Conservation (phyloP, 2,329 filamentous ascomycete genomes). For the Neobulgaria alba region DNA sequence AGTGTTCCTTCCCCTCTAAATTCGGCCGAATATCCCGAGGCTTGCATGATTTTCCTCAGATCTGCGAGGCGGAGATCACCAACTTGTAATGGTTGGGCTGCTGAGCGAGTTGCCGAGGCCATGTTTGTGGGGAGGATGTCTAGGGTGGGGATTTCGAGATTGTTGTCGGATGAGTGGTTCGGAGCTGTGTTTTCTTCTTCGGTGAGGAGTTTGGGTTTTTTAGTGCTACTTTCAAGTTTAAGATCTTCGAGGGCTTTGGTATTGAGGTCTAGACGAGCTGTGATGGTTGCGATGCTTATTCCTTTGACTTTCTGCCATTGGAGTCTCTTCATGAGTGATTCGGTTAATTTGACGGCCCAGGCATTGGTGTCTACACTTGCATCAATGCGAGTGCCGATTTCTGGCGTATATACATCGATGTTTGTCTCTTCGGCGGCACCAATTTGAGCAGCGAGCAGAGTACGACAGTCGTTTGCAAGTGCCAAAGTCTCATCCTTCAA, state of each 20-base stretch:
- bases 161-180: background rate
- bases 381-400: constrained; percentile 65
- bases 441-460: constrained; percentile 44
- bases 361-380: constrained; percentile 97
- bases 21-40: constrained; percentile 76
- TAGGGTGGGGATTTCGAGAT: constrained; percentile 30
- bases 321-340: constrained; percentile 73
- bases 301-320: constrained; percentile 93
- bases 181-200: constrained; percentile 21
- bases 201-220: constrained; percentile 36
- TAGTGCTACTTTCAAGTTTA: constrained; percentile 34
- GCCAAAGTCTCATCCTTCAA: constrained; percentile 67
- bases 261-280: constrained; percentile 54
- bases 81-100: constrained; percentile 84
- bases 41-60: constrained; percentile 73
- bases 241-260: constrained; percentile 35
- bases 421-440: constrained; percentile 38
- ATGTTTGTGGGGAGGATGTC: constrained; percentile 46
- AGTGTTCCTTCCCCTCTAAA: constrained; percentile 90
- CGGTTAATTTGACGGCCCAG: constrained; percentile 88
- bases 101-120: constrained; percentile 64
- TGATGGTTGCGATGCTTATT: constrained; percentile 86
- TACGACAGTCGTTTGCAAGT: constrained; percentile 72
- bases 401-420: constrained; percentile 72
- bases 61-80: constrained; percentile 87